Evolutionary conservation across 345 rosid genomes (phyloP), one percentile per base, ranked within the genome.

Genomic region (Odontarrhena argentea): DNA sequence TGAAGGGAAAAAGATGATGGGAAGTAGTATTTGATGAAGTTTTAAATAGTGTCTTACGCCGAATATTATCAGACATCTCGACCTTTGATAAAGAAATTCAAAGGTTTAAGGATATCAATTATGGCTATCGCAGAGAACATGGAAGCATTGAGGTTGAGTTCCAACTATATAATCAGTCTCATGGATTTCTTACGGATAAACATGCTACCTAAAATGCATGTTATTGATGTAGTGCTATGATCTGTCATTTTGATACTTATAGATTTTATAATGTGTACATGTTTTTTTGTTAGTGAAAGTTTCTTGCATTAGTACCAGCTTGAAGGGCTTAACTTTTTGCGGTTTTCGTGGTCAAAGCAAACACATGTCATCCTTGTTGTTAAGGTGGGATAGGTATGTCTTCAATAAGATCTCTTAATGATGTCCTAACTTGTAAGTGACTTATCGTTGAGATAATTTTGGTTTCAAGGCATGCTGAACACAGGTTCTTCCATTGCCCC

Each of bases 351-450:
- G 91, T 86, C 88, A 47, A 85, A 86, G 61, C 85, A 79, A 49
- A 90, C 96, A 7, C 87, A 90, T 82, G 98, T 90, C 34, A 87
- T 90, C 66, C 92, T 93, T 70, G 96, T 95, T 32, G 98, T 90
- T 82, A 95, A 93, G 64, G 90, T 88, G 96, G 97, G 97, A 15
- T 90, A 58, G 98, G 98, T 90, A 77, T 70, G 84, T 52, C 46
- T 50, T 65, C 10, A 46, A 14, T 41, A 55, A 53, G 65, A 10
- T 59, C 55, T 6, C 55, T 18, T 18, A 0, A 18, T 18, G 22
- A 18, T 18, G 22, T 18, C 22, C 22, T 18, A 18, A 18, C 22
- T 18, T 18, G 22, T 18, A 18, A 18, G 22, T 18, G 22, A 18
- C 1, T 0, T 18, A 18, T 18, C 22, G 22, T 18, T 18, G 22